phyloP scores from a whole-genome alignment of 2,329 filamentous ascomycete genomes.

The Botrytis byssoidea region DNA sequence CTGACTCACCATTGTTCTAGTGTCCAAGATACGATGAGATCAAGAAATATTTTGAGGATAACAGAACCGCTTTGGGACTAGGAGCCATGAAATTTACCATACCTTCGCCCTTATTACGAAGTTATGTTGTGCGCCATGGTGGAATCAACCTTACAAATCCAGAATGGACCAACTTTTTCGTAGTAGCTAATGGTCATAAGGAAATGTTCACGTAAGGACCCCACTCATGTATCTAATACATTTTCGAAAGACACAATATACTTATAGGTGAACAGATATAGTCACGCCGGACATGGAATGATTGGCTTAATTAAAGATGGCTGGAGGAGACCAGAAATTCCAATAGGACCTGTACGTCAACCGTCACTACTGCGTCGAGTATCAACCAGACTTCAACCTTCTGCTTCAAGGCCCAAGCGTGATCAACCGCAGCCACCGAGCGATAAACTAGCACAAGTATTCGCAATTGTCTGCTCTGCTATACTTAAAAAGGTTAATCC shows the following conservation, averaged over 20 bases:
- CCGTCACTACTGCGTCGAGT: not conserved
- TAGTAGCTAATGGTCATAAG: not conserved
- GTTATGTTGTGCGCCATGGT: not conserved
- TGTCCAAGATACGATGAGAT: not conserved
- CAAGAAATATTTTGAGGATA: not conserved
- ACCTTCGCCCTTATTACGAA: not conserved
- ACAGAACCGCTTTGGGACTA: not conserved
- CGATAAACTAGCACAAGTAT: not conserved
- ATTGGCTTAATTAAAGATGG: not conserved
- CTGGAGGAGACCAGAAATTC: not conserved
- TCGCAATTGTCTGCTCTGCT: not conserved
- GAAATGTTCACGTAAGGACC: not conserved
- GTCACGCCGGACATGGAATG: not conserved
- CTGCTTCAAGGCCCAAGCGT: not conserved
- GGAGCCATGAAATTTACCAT: not conserved
- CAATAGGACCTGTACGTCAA: not conserved
- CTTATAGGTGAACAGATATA: not conserved
- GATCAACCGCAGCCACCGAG: not conserved
- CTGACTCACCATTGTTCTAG: not conserved
- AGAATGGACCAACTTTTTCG: not conserved
- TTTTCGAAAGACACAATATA: not conserved
- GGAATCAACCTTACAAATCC: not conserved
- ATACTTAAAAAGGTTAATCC: not conserved
- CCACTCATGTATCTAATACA: accelerated
- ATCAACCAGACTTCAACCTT: not conserved